These are phyloP conservation scores for Sarocladiaceae sp. DNA, from an alignment of 2,329 filamentous ascomycete genomes.

Conservation along the genomic window DNA sequence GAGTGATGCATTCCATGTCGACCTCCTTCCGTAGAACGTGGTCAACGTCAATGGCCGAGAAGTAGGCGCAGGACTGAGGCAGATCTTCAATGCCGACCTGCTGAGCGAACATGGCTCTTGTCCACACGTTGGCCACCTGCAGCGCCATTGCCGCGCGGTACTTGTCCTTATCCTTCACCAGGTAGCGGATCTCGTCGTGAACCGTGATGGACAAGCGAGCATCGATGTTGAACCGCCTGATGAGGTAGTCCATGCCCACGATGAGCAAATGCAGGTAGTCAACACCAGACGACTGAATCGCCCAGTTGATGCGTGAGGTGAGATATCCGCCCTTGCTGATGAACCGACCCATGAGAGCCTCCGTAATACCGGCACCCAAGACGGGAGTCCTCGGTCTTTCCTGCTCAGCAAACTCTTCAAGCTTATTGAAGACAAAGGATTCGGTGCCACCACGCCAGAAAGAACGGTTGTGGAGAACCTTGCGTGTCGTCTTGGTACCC, in stretches of 20 bases:
- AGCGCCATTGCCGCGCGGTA: slow-evolving; percentile 89
- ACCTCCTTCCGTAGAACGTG: slow-evolving; percentile 96
- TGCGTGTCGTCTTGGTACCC: slow-evolving; percentile 75
- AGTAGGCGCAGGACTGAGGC: slow-evolving; percentile 90
- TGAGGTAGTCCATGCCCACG: slow-evolving; percentile 89
- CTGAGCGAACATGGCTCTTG: slow-evolving; percentile 92
- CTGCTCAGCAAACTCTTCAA: slow-evolving; percentile 96
- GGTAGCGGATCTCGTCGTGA: slow-evolving; percentile 94
- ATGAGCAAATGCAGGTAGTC: slow-evolving; percentile 95
- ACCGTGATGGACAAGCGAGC: slow-evolving; percentile 89
- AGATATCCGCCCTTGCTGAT: slow-evolving; percentile 88
- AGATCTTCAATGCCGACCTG: slow-evolving; percentile 95
- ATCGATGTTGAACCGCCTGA: slow-evolving; percentile 74
- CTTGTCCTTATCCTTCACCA: slow-evolving; percentile 77
- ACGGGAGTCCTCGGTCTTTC: slow-evolving; percentile 86
- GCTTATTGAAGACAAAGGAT: slow-evolving; percentile 95
- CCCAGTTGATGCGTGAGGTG: slow-evolving; percentile 97
- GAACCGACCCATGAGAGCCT: slow-evolving; percentile 83
- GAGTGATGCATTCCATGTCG: slow-evolving; percentile 94
- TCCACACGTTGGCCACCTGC: slow-evolving; percentile 94
- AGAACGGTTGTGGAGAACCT: slow-evolving; percentile 60
- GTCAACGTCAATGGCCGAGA: slow-evolving; percentile 92
- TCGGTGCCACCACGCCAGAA: slow-evolving; percentile 98
- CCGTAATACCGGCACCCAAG: slow-evolving; percentile 89
- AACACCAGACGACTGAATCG: slow-evolving; percentile 93